Evolutionary conservation across 441 rosid genomes (phyloP), one percentile per base, ranked within the genome.

Genomic region (Pelargonium myrrhifolium): DNA sequence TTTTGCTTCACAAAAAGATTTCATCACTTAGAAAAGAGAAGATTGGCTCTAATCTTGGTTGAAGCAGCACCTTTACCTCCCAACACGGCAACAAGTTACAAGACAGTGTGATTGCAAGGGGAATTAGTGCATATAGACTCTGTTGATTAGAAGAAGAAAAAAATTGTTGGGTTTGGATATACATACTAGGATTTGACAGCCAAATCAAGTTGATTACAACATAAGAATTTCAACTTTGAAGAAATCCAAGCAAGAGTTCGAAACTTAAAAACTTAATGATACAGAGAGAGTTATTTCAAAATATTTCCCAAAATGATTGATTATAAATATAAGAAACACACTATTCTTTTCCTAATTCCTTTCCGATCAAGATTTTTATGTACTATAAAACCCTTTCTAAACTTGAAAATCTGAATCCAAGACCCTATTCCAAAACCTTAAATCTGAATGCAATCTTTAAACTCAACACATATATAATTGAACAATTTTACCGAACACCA

Each of bases 401-500:
- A 49, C 56, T n/a, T 49, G 21, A 49, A n/a, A 7, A n/a, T 49
- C 56, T 49, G 56, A 49, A 49, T 18, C 56, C 56, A 49, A 49
- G 37, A 5, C 37, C 37, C 6, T 31, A 7, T 31, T 31, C 37
- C 37, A 31, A 3, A 31, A 31, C 37, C 37, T 31, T 31, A 31
- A 0, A 4, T 31, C 37, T 5, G 5, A 31, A 31, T 31, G 37
- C 37, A 31, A 31, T 31, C 37, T 5, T 31, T 31, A 31, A 31
- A 31, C 37, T 31, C 37, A 31, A 31, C 37, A 31, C 1, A 31
- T 31, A 31, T 31, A 31, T 31, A 31, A 31, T 31, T 31, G 37
- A 31, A 31, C 6, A 5, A 31, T 31, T 31, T 31, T 31, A 31
- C 37, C 5, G 37, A 31, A 31, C 37, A 31, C 37, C 37, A 31